Evolutionary conservation across 768 basidiomycete genomes (phyloP).

Genomic region (Lactarius psammicola): DNA sequence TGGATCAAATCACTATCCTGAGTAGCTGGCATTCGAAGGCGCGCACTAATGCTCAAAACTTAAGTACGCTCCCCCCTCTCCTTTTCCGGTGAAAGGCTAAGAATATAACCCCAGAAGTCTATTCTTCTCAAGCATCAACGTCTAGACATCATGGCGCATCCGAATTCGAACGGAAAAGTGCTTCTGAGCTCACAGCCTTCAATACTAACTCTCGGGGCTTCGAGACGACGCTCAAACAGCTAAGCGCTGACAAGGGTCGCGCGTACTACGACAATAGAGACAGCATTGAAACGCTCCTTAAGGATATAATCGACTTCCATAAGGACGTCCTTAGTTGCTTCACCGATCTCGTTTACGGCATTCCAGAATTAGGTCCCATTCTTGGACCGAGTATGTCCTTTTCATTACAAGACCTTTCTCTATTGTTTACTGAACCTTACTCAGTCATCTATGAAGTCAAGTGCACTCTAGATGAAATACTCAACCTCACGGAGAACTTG

Average conservation of each 20-base stretch:
- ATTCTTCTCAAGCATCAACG: constrained; percentile 36
- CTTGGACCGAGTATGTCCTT: constrained; percentile 50
- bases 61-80: constrained; percentile 31
- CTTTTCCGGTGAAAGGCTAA: not conserved
- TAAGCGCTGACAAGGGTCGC: constrained; percentile 47
- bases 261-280: constrained; percentile 48
- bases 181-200: constrained; percentile 38
- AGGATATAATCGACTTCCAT: constrained; percentile 46
- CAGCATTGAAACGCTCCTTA: constrained; percentile 48
- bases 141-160: constrained; percentile 34
- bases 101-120: constrained; percentile 5
- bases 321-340: constrained; percentile 46
- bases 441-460: constrained; percentile 61
- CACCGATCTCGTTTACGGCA: constrained; percentile 36
- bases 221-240: constrained; percentile 32
- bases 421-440: constrained; percentile 10
- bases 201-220: constrained; percentile 38
- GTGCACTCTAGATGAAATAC: constrained; percentile 52
- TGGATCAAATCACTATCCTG: constrained; percentile 32
- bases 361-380: constrained; percentile 50
- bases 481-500: constrained; percentile 50
- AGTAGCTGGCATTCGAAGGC: constrained; percentile 32
- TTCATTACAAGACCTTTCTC: not conserved
- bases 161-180: constrained; percentile 44
- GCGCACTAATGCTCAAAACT: constrained; percentile 30